Conservation (phyloP, 257 asterid species). For the Avicennia marina region DNA sequence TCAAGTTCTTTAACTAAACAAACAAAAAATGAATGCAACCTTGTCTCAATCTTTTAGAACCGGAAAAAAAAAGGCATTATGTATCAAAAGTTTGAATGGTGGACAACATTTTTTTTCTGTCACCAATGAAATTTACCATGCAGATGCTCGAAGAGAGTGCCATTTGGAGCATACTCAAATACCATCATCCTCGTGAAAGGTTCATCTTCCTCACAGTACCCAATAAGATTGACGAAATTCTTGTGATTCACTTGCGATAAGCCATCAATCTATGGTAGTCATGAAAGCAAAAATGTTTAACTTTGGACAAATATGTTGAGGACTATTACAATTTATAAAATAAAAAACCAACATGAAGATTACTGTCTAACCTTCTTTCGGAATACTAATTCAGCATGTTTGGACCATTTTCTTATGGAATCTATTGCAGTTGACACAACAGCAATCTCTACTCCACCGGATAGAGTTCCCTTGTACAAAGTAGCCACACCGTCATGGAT, state of each 20-base stretch:
- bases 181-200: slow-evolving; percentile 97
- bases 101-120: not conserved
- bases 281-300: not conserved
- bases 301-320: too few relatives aligned
- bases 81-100: too few relatives aligned
- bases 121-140: slow-evolving; percentile 46
- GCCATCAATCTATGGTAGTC: slow-evolving; percentile 47
- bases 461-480: slow-evolving; percentile 84
- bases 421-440: slow-evolving; percentile 69
- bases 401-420: slow-evolving; percentile 65
- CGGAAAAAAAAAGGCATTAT: too few relatives aligned
- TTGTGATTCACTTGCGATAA: slow-evolving; percentile 89
- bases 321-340: not conserved
- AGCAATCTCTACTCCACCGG: slow-evolving; percentile 90
- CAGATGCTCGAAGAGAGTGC: slow-evolving; percentile 81
- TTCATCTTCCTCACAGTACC: slow-evolving; percentile 87
- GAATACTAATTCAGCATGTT: slow-evolving; percentile 57
- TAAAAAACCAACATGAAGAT: not conserved
- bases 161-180: slow-evolving; percentile 94
- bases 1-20: slow-evolving; percentile 68
- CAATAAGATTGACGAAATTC: slow-evolving; percentile 79
- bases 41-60: not conserved
- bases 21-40: not conserved
- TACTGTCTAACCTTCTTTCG: slow-evolving; percentile 64
- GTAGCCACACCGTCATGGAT: slow-evolving; percentile 43